phyloP scores from a whole-genome alignment of 2,329 filamentous ascomycete genomes.

The Apiospora malaysiana region DNA sequence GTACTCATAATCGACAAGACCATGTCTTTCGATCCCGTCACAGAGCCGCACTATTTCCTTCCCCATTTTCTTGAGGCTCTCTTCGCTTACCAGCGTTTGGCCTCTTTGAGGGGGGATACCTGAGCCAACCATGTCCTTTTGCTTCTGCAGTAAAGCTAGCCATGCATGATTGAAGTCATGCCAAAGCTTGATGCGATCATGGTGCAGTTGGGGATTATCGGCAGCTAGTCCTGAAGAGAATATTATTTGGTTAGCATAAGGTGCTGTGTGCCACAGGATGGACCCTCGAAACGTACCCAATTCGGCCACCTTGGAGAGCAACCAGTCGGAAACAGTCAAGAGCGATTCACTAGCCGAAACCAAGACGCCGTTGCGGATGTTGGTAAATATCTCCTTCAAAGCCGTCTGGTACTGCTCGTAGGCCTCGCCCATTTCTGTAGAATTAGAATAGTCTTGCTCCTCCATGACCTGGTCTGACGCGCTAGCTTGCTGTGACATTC shows the following conservation, averaged over 20 bases:
- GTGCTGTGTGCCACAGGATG: neutral
- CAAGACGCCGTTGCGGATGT: slow-evolving; percentile 62
- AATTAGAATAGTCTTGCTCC: slow-evolving; percentile 63
- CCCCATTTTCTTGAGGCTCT: slow-evolving; percentile 78
- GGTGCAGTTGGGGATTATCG: slow-evolving; percentile 78
- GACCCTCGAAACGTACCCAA: slow-evolving; percentile 52
- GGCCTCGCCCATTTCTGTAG: slow-evolving; percentile 67
- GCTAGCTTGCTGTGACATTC: slow-evolving; percentile 48
- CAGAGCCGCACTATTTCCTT: slow-evolving; percentile 82
- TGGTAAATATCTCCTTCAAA: slow-evolving; percentile 72
- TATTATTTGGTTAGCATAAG: slow-evolving; percentile 10
- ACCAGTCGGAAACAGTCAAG: slow-evolving; percentile 59
- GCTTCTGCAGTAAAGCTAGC: slow-evolving; percentile 82
- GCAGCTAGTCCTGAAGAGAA: slow-evolving; percentile 72
- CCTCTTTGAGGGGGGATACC: slow-evolving; percentile 62
- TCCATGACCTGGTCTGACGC: slow-evolving; percentile 57
- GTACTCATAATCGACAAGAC: slow-evolving; percentile 97
- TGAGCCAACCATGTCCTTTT: slow-evolving; percentile 75
- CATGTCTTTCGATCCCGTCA: slow-evolving; percentile 85
- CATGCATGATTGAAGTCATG: slow-evolving; percentile 93
- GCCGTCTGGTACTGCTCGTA: slow-evolving; percentile 70
- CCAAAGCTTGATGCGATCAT: slow-evolving; percentile 85
- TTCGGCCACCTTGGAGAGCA: slow-evolving; percentile 60
- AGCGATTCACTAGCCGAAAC: slow-evolving; percentile 59
- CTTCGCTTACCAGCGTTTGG: slow-evolving; percentile 70